Evolutionary conservation across 768 basidiomycete species (phyloP), one percentile per base, ranked within the genome.

Genomic region (Suillus americanus): DNA sequence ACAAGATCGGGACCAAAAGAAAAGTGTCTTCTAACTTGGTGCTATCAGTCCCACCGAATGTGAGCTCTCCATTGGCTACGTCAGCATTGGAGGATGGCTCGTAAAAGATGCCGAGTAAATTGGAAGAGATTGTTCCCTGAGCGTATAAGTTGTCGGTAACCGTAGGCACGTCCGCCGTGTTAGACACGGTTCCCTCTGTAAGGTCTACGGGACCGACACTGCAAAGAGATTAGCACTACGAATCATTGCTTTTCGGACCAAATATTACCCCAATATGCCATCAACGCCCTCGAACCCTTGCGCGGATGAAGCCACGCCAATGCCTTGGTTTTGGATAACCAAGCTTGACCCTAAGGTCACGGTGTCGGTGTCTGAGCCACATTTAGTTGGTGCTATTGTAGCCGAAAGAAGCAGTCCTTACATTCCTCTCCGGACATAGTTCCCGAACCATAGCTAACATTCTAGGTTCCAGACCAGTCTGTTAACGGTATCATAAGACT

Each of bases 381-480:
- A 54, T 60, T 10, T 54, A 54, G 25, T 12, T 28, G 38, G 8
- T 45, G n/a, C 18, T 9, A 41, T 60, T 37, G 12, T 7, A 41
- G 57, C 40, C 16, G 25, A 41, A 51, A 62, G 16, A 66, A 40
- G 40, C 6, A n/a, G 35, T 14, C 30, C 77, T 38, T 41, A 84
- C 81, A 85, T 75, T 87, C 84, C 48, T 80, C 76, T 30, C 86
- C 85, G 43, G 77, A 78, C 77, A 87, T 83, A 30, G 74, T 77
- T 10, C 85, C 86, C 30, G 84, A 83, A 45, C 85, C 85, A 68
- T 86, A 87, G 64, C 78, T 80, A 35, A 85, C 83, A 62, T 78
- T 80, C 83, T 86, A 43, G 0, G 25, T 35, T 6, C 30, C 23
- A 61, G 41, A 20, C 16, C 56, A 23, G 51, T 16, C 48, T 70